A percentile compares a stretch with the other conserved stretches of the same genome.
Evolutionary conservation across 805 yeast species (phyloP).

Genomic region (Kodamaea jinghongensis): DNA sequence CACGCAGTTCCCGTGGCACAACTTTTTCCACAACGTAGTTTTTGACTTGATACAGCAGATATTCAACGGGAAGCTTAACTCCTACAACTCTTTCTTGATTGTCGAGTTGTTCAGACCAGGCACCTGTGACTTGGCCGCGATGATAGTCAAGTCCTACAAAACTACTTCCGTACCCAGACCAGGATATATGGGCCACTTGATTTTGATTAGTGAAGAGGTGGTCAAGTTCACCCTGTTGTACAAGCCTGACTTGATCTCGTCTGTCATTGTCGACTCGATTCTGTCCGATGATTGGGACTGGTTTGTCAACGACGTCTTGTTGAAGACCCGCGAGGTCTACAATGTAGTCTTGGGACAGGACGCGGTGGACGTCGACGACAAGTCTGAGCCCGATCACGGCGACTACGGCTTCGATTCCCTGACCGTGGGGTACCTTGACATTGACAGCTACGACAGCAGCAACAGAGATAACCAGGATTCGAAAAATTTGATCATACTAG

Average conservation of each 20-base stretch:
- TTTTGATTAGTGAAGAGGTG: conserved; percentile 91
- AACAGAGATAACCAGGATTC: conserved; percentile 4
- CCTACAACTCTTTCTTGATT: conserved; percentile 61
- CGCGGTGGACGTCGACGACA: conserved; percentile 14
- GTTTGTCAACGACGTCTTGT: conserved; percentile 47
- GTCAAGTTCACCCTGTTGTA: conserved; percentile 76
- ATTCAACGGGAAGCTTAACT: conserved; percentile 87
- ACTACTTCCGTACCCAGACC: conserved; percentile 55
- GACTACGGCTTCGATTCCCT: conserved; percentile 30
- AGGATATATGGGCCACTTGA: conserved; percentile 97
- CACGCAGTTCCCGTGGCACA: conserved; percentile 91
- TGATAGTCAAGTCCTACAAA: conserved; percentile 41
- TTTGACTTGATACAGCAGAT: conserved; percentile 95
- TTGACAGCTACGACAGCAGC: conserved; percentile 32
- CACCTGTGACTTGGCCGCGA: conserved; percentile 40
- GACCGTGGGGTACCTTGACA: conserved; percentile 39
- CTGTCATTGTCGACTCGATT: conserved; percentile 21
- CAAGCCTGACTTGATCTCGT: conserved; percentile 58
- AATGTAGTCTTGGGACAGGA: conserved; percentile 55
- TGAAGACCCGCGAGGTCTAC: conserved; percentile 54
- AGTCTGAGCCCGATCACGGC: conserved; percentile 8
- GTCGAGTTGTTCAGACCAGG: conserved; percentile 25
- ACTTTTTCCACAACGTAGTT: conserved; percentile 94
- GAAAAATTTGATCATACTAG: conserved; percentile 30
- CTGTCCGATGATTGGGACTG: conserved; percentile 47